These are phyloP conservation scores for Rhodotorula sp. DNA, from an alignment of 1,284 basidiomycete species.

Conservation along the genomic window DNA sequence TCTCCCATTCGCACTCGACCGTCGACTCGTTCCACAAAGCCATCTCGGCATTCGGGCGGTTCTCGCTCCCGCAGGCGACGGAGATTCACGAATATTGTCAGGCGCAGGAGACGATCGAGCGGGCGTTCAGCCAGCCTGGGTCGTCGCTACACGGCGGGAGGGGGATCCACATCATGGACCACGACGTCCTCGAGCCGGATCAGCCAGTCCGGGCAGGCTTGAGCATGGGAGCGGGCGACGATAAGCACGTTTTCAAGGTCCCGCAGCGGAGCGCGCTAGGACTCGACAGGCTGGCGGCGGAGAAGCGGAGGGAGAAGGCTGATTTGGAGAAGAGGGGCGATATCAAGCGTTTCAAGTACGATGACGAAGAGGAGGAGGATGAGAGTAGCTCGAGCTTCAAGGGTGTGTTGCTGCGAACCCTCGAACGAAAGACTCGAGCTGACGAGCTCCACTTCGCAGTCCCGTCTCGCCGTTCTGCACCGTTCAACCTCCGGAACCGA, in stretches of 20 bases:
- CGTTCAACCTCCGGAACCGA: slow-evolving; percentile 62
- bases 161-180: slow-evolving; percentile 21
- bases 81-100: slow-evolving; percentile 52
- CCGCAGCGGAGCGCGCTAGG: slow-evolving; percentile 75
- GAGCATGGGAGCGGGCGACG: slow-evolving; percentile 12
- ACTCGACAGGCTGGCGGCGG: slow-evolving; percentile 78
- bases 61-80: slow-evolving; percentile 58
- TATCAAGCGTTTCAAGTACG: slow-evolving; percentile 66
- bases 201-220: slow-evolving; percentile 14
- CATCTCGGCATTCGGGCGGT: slow-evolving; percentile 79
- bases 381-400: slow-evolving; percentile 64
- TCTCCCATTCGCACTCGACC: slow-evolving; percentile 47
- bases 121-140: slow-evolving; percentile 29
- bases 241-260: slow-evolving; percentile 50
- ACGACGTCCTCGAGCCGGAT: slow-evolving; percentile 28
- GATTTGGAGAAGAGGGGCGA: slow-evolving; percentile 46
- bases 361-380: slow-evolving; percentile 55
- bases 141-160: background rate
- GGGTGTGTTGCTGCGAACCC: slow-evolving; percentile 56
- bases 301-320: slow-evolving; percentile 64
- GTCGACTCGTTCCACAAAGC: slow-evolving; percentile 55
- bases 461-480: slow-evolving; percentile 32
- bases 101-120: slow-evolving; percentile 29
- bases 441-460: slow-evolving; percentile 11
- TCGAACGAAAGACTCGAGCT: too few relatives aligned